Base-by-base conservation (phyloP, 176 grass and related monocot genomes). In the Areca catechu region DNA sequence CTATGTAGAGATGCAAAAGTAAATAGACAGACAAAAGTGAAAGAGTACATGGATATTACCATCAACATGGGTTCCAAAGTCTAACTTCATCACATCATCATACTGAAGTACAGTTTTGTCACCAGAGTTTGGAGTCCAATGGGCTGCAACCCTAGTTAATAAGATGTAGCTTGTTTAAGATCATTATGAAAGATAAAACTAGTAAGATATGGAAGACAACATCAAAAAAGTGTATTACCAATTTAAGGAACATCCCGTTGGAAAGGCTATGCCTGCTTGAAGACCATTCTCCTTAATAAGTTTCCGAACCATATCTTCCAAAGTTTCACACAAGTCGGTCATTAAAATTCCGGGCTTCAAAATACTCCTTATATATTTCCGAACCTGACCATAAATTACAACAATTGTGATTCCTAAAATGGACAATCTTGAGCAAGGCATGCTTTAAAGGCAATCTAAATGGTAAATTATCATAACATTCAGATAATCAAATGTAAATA, bases 51-150 rank as follows among this genome's bases (percentile, higher is more conserved):
- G 60, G 49, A 15, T 53, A 20, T 15, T 52, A 98, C 93, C 93
- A 80, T 98, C 93, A 62, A 98, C 71, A 48, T 98, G 93, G 66
- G 93, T 92, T 49, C 93, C 93, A 85, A 92, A 98, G 85, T 98
- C 93, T 62, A 98, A 65, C 67, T 98, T 98, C 93, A 98, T 98
- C 66, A 98, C 93, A 80, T 98, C 93, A 80, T 98, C 87, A 61
- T 92, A 98, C 56, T 89, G 93, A 19, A 98, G 74, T 21, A 88
- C 83, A 70, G 93, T 91, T 78, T 85, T 91, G 72, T 98, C 87
- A 67, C 93, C 93, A 76, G 93, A 72, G 74, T 98, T 98, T 25
- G 93, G 93, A 58, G 93, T 92, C 93, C 93, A 98, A 61, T 98
- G 93, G 60, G 93, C 87, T 71, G 87, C 93, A 51, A 98, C 93